Evolutionary conservation across 2,329 filamentous ascomycete genomes (phyloP), one percentile per base, ranked within the genome.

Genomic region (Sarocladium strictum): DNA sequence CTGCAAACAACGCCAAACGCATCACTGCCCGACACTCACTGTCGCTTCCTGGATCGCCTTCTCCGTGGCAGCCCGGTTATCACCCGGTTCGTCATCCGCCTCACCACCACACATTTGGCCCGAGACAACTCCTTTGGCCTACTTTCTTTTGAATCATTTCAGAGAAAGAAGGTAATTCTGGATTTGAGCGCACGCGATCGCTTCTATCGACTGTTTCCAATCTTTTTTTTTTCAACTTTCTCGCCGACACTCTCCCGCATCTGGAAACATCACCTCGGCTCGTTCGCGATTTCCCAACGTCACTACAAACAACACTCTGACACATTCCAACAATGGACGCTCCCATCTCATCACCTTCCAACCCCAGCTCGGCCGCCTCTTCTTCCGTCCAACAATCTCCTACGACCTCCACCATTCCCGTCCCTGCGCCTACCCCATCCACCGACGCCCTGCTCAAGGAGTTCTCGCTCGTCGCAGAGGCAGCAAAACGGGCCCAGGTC

Each of bases 401-500:
- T 53, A 61, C 67, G 58, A 49, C 59, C 53, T 53, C 59, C 21
- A 53, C 53, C 55, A 59, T 56, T 41, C 63, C 63, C 43, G 63
- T 64, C 17, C 59, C 64, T 27, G 58, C 63, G 38, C 64, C 65
- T 61, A 54, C 65, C 1, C 64, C 73, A 1, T 77, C 76, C 14
- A 77, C 78, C 53, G 79, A 82, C 54, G 60, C 72, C 26, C 91
- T 91, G 66, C 78, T 96, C 57, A 84, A 86, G 63, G 87, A 96
- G 69, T 89, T 93, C 65, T 93, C 82, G 56, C 81, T 97, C 27
- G 81, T 97, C 40, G 92, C 92, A 33, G 93, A 97, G 75, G 93
- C 93, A 2, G 93, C 91, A 41, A 96, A 96, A 72, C 80, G 92
- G 40, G 93, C 93, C 10, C 90, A 97, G 71, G 89, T 97, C 78